Evolutionary conservation across 1,284 basidiomycete genomes (phyloP).

Genomic region (Phellopilus nigrolimitatus): DNA sequence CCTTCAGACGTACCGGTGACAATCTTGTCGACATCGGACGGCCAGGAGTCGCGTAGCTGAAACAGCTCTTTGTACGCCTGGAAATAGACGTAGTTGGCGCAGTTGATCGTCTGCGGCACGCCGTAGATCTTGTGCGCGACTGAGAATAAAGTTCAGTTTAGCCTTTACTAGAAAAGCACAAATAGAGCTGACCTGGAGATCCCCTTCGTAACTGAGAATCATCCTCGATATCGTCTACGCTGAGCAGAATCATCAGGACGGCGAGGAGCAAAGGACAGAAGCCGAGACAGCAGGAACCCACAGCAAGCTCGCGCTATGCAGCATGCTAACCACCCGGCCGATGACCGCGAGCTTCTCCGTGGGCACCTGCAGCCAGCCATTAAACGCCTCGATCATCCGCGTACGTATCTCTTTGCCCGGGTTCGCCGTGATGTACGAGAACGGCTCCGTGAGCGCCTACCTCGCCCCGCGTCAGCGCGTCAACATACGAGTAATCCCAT

Average conservation of each 20-base stretch:
- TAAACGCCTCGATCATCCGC: constrained; percentile 91
- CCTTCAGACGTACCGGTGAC: constrained; percentile 51
- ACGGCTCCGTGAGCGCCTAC: constrained; percentile 86
- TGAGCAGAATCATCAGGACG: constrained; percentile 30
- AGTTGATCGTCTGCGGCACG: constrained; percentile 94
- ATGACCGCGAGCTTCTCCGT: constrained; percentile 68
- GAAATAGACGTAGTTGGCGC: constrained; percentile 97
- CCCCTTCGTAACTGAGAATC: constrained; percentile 88
- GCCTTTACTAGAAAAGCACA: background rate
- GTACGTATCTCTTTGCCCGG: constrained; percentile 94
- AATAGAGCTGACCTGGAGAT: constrained; percentile 55
- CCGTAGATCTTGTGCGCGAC: constrained; percentile 96
- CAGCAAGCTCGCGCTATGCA: constrained; percentile 94
- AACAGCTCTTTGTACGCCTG: constrained; percentile 79
- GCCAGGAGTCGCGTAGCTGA: constrained; percentile 41
- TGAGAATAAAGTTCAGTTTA: constrained; percentile 22
- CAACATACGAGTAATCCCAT: background rate
- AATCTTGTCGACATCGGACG: constrained; percentile 53
- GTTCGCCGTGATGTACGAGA: constrained; percentile 77
- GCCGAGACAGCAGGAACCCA: constrained; percentile 35
- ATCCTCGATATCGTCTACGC: constrained; percentile 98
- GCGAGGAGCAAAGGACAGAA: constrained; percentile 6
- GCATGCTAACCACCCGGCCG: constrained; percentile 81
- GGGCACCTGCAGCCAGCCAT: constrained; percentile 86
- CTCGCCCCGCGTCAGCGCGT: too few relatives aligned